A percentile compares a stretch with the other conserved stretches of the same genome.
Evolutionary conservation across 768 basidiomycete genomes (phyloP).

Genomic region (Tricholoma flavovirens): DNA sequence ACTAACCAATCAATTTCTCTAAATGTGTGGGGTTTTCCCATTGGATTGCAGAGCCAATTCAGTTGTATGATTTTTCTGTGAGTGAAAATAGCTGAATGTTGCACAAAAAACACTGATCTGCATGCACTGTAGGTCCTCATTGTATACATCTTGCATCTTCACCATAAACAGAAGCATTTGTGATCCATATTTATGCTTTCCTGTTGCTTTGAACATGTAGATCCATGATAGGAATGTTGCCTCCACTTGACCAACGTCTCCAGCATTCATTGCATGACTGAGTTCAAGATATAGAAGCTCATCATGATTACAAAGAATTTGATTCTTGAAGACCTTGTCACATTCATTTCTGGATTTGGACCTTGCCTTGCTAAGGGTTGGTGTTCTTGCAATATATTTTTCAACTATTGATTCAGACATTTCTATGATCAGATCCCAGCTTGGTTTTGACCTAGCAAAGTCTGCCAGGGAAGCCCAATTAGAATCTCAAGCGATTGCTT

Average conservation of each 20-base stretch:
- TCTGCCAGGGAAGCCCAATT: no score
- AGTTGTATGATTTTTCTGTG: conserved; percentile 1
- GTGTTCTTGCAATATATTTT: no score
- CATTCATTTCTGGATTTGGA: background rate
- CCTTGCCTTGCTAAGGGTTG: background rate
- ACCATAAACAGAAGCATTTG: conserved; percentile 18
- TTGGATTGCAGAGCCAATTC: conserved; percentile 12
- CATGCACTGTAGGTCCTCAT: conserved; percentile 7
- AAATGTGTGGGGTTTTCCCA: conserved; percentile 7
- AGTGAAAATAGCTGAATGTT: background rate
- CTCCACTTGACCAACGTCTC: conserved; percentile 30
- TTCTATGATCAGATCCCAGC: no score
- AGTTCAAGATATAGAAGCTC: conserved; percentile 27
- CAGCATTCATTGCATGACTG: conserved; percentile 19
- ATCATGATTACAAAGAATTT: conserved; percentile 15
- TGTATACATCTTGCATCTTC: conserved; percentile 18
- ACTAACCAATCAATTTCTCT: conserved; percentile 22
- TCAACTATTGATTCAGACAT: no score
- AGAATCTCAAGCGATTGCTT: no score
- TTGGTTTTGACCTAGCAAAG: no score
- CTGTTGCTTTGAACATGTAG: conserved; percentile 19
- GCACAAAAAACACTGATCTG: background rate
- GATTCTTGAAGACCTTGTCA: conserved; percentile 17
- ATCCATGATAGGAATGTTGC: conserved; percentile 21
- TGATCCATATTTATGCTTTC: background rate